Evolutionary conservation across 768 basidiomycete species (phyloP).

Genomic region (Lyophyllum atratum): DNA sequence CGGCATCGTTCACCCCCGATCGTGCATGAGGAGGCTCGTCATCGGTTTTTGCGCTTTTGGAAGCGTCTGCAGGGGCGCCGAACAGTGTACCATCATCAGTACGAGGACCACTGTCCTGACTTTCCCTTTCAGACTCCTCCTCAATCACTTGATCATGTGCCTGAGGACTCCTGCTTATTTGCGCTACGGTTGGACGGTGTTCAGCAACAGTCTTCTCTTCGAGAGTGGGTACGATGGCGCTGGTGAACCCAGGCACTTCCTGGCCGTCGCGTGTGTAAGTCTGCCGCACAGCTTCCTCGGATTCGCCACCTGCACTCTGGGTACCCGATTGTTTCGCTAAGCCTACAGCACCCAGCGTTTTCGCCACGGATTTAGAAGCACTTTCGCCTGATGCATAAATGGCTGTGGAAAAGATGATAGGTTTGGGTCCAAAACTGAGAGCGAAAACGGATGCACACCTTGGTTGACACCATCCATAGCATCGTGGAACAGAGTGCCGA

Average conservation of each 20-base stretch:
- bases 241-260: conserved; percentile 57
- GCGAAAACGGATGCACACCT: conserved; percentile 40
- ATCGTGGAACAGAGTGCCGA: conserved; percentile 34
- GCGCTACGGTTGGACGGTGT: conserved; percentile 36
- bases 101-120: conserved; percentile 17
- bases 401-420: conserved; percentile 32
- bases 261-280: conserved; percentile 54
- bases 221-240: conserved; percentile 63
- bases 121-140: conserved; percentile 6
- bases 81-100: conserved; percentile 45
- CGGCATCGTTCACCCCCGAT: conserved; percentile 41
- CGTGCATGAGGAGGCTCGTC: conserved; percentile 50
- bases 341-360: conserved; percentile 44
- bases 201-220: conserved; percentile 69
- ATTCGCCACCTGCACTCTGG: conserved; percentile 41
- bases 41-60: conserved; percentile 40
- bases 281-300: conserved; percentile 50
- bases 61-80: conserved; percentile 59
- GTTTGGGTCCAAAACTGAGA: neutral
- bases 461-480: conserved; percentile 43
- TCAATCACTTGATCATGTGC: conserved; percentile 5
- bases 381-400: conserved; percentile 40
- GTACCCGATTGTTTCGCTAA: conserved; percentile 40
- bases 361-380: conserved; percentile 33
- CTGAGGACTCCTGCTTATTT: conserved; percentile 13